Base-by-base conservation (phyloP, 768 basidiomycete species). In the Lepiota venenata region DNA sequence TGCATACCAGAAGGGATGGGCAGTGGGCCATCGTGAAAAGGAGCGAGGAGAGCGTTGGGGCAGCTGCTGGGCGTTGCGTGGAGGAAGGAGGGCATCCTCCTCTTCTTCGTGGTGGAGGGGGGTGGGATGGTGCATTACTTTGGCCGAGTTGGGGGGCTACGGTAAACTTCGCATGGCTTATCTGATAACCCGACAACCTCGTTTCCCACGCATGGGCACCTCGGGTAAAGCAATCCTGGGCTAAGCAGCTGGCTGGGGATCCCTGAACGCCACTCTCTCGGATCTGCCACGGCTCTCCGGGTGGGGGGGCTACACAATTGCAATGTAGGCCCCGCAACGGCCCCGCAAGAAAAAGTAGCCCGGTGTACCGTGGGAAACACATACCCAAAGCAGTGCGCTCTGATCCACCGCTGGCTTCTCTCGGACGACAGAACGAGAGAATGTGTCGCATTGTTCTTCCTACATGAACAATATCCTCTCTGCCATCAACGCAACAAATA, bases 1-100 rank as follows among this genome's bases (percentile, higher is more conserved):
- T 35, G 37, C 70, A 49, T 47, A 79, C 79, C 79, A 80, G 60
- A 69, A 74, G 11, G 79, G 77, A 57, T 71, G 69, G 2, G 79
- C 70, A 50, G 67, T 69, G n/a, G n/a, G n/a, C 64, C 68, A 72
- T 29, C 60, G 48, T 8, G 29, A 9, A 41, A 45, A 48, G 9
- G 47, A 3, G 6, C 6, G 46, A 16, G 38, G 15, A 48, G 46
- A 14, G 7, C 39, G 38, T 35, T 20, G 16, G 4, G 39, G 22
- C 10, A 7, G 38, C 11, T 22, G 53, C 29, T 55, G 50, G 42
- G 8, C 46, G 8, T 47, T 32, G 37, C 42, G 22, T 42, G 8
- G 27, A 8, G 39, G 29, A 45, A 55, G 46, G 39, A 55, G 53
- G 15, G 46, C 7, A n/a, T 54, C 43, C 39, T 32, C 37, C 46